These are phyloP conservation scores for Aphanocladium album DNA, from an alignment of 2,329 filamentous ascomycete species.

Conservation along the genomic window DNA sequence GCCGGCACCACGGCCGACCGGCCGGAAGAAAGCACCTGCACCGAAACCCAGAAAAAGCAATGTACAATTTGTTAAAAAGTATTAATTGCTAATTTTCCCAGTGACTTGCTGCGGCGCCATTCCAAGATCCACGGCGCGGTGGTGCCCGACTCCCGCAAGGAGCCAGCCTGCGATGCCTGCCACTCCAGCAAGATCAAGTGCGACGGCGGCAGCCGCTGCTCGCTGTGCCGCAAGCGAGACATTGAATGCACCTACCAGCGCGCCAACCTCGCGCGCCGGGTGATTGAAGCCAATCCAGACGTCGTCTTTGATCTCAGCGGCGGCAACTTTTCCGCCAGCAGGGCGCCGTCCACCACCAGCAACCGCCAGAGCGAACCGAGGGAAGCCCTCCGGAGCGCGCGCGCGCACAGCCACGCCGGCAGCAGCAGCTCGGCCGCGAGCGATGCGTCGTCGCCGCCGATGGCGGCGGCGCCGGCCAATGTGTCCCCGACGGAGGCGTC, in stretches of 20 bases:
- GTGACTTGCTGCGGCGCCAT: conserved; percentile 36
- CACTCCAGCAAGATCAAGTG: conserved; percentile 43
- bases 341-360: neutral
- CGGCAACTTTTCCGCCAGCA: conserved; percentile 6
- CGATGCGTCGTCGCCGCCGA: neutral
- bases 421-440: neutral
- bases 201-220: conserved; percentile 34
- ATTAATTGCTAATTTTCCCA: conserved; percentile 14
- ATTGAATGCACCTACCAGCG: conserved; percentile 34
- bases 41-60: neutral
- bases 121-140: conserved; percentile 28
- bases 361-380: neutral
- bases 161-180: conserved; percentile 38
- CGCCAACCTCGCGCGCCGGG: conserved; percentile 7
- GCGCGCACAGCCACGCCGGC: neutral
- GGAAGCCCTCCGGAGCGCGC: neutral
- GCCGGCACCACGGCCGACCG: neutral
- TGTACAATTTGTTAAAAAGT: neutral
- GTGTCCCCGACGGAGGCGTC: neutral
- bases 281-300: conserved; percentile 6
- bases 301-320: conserved; percentile 8
- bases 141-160: conserved; percentile 28
- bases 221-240: conserved; percentile 34
- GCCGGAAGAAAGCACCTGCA: neutral
- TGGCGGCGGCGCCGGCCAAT: neutral